A percentile compares a stretch with the other conserved stretches of the same genome.
phyloP scores from a whole-genome alignment of 2,329 filamentous ascomycete species.

The Epicoccum nigrum region DNA sequence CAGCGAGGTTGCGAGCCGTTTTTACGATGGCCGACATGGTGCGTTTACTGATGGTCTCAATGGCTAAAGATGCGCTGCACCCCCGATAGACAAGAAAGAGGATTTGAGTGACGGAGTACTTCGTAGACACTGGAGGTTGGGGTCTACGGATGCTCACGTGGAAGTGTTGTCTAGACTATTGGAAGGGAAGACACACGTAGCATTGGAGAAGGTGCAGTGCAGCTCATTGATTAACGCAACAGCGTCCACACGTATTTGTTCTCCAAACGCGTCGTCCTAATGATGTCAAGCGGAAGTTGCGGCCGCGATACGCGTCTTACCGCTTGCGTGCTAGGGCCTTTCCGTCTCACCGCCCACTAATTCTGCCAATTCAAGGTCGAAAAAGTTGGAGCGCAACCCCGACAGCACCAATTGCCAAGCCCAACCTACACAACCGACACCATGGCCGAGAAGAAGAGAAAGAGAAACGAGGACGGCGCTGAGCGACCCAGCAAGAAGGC shows the following conservation, averaged over 20 bases:
- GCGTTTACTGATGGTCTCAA: neutral
- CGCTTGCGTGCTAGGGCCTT: neutral
- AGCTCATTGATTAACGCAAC: neutral
- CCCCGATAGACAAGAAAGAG: neutral
- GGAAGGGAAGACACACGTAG: neutral
- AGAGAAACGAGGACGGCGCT: conserved; percentile 40
- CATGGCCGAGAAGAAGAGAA: conserved; percentile 49
- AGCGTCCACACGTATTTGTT: neutral
- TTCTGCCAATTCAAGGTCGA: conserved; percentile 29
- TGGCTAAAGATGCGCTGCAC: conserved; percentile 1
- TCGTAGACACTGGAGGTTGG: neutral
- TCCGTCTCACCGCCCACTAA: conserved; percentile 3
- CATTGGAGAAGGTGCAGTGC: neutral
- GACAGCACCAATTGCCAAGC: conserved; percentile 9
- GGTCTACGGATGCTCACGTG: neutral
- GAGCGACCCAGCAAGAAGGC: conserved; percentile 53
- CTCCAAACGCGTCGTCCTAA: conserved; percentile 3
- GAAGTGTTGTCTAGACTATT: neutral
- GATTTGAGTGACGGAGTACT: too few species aligned
- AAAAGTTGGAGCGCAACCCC: conserved; percentile 30
- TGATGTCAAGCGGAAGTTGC: conserved; percentile 15
- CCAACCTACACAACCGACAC: conserved; percentile 16
- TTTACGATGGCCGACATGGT: conserved; percentile 29
- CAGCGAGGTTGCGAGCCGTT: conserved; percentile 36
- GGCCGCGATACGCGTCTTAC: neutral